Base-by-base conservation (phyloP, 139 green algal genomes). In the Dunaliella sp. region DNA sequence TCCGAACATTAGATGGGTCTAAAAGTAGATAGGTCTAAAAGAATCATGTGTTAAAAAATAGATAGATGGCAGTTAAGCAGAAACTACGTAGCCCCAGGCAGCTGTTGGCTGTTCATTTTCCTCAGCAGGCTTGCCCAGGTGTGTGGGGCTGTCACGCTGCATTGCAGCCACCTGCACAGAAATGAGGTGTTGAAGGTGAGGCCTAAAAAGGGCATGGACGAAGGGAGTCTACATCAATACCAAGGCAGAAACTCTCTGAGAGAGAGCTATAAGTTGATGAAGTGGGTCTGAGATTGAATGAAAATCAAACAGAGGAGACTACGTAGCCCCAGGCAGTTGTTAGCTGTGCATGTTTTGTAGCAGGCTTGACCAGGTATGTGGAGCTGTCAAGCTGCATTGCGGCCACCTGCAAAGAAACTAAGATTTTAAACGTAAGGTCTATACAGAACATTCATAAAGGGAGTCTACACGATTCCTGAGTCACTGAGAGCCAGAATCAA, bases 311-410 rank as follows among this genome's bases (percentile, higher is more conserved):
- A 76, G 22, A 22, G n/a, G n/a, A n/a, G n/a, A n/a, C n/a, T n/a
- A n/a, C n/a, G n/a, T n/a, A n/a, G n/a, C n/a, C n/a, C n/a, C n/a
- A n/a, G n/a, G n/a, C n/a, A n/a, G n/a, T n/a, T n/a, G n/a, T n/a
- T n/a, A n/a, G n/a, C n/a, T n/a, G n/a, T n/a, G 95, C 95, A 25
- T 92, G 91, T 0, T 65, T 38, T 80, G 98, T 95, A 48, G 95
- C 95, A 1, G 96, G 97, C 89, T 99, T 96, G 76, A 99, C 96
- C 83, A 94, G 98, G 89, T 99, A 99, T 30, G 96, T 99, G 81
- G 59, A 86, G 87, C 91, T 96, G 91, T 98, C 96, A 30, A 96
- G 92, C 92, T 99, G 95, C 93, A 98, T 97, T 12, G 94, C 92
- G 7, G 84, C 86, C 31, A 94, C 87, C 91, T 93, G 87, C 12